Conservation (phyloP, 345 rosid species). For the Rhodamnia rubescens region DNA sequence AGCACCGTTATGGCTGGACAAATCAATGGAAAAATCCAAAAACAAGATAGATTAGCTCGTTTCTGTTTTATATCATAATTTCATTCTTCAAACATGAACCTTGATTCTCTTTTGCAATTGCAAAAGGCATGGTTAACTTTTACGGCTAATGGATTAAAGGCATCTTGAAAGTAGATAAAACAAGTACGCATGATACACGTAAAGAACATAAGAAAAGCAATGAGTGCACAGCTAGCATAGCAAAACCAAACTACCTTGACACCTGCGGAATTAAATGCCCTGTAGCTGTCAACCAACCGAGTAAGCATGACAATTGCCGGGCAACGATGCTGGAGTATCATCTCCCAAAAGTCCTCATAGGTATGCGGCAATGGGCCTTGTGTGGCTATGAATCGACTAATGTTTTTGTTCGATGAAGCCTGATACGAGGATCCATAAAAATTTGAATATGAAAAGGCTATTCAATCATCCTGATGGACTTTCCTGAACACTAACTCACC, state of each 20-base stretch:
- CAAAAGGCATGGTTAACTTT: not conserved
- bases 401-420: constrained; percentile 50
- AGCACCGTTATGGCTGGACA: not conserved
- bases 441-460: not conserved
- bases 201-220: not conserved
- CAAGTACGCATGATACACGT: not conserved
- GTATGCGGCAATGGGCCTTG: constrained; percentile 81
- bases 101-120: not conserved
- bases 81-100: not conserved
- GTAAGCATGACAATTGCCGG: constrained; percentile 87
- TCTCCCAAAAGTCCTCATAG: constrained; percentile 92
- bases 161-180: not conserved
- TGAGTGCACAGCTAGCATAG: not conserved
- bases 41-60: not conserved
- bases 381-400: constrained; percentile 75
- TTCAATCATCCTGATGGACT: not conserved
- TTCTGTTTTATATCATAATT: not conserved
- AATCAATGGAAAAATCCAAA: not conserved
- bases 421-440: constrained; percentile 7
- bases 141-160: not conserved
- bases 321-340: constrained; percentile 69
- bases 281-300: constrained; percentile 59
- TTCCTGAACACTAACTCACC: constrained; percentile 22
- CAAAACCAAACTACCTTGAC: not conserved
- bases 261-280: constrained; percentile 20